A percentile compares a stretch with the other conserved stretches of the same genome.
Conservation (phyloP, 2,329 filamentous ascomycete genomes). For the Xylaria sp. region DNA sequence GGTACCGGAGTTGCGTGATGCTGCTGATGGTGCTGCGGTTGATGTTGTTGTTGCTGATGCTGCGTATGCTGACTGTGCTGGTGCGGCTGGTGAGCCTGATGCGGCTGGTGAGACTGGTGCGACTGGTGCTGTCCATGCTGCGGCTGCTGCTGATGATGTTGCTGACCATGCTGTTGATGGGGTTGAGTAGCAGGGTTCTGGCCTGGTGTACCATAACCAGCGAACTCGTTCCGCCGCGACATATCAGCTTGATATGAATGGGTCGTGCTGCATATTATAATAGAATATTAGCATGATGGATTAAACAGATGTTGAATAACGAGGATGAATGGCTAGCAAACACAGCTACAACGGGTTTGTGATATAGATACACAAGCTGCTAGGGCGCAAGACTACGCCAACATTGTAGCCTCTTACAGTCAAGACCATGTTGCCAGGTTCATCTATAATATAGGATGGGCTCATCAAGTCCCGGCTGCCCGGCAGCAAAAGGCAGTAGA, state of each 20-base stretch:
- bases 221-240: conserved; percentile 59
- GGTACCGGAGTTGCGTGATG: conserved; percentile 53
- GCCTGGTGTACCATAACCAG: conserved; percentile 46
- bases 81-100: conserved; percentile 49
- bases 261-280: conserved; percentile 54
- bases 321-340: conserved; percentile 32
- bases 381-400: neutral
- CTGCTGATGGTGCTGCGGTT: conserved; percentile 51
- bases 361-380: neutral
- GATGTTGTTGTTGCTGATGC: conserved; percentile 54
- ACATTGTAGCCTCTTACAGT: conserved; percentile 6
- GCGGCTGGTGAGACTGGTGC: conserved; percentile 47
- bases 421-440: conserved; percentile 22
- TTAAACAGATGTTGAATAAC: conserved; percentile 37
- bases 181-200: conserved; percentile 51
- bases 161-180: conserved; percentile 51
- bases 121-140: conserved; percentile 54
- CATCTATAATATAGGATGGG: conserved; percentile 35
- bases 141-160: conserved; percentile 50
- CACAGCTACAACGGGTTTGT: conserved; percentile 41
- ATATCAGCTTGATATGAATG: conserved; percentile 65
- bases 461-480: conserved; percentile 42
- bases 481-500: conserved; percentile 31
- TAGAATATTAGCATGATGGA: conserved; percentile 50
- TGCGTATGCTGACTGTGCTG: conserved; percentile 51